Evolutionary conservation across 768 basidiomycete species (phyloP).

Genomic region (Exidia glandulosa): DNA sequence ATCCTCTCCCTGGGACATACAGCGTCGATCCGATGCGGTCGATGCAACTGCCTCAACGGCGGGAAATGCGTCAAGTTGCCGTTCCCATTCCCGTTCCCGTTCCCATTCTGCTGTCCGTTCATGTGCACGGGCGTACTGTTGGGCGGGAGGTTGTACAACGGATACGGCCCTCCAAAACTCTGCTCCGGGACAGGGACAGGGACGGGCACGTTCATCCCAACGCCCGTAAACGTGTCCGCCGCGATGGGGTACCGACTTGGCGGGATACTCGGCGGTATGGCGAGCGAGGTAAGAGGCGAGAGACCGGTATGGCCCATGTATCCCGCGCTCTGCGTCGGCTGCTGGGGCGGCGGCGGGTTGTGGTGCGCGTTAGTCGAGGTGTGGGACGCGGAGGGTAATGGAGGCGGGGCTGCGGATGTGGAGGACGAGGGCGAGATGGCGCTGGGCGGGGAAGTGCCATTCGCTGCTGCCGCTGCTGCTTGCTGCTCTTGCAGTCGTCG

Average conservation of each 20-base stretch:
- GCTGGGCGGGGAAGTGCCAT: background rate
- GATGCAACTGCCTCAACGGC: conserved; percentile 60
- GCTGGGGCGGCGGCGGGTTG: background rate
- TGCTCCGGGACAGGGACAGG: conserved; percentile 24
- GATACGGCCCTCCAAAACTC: background rate
- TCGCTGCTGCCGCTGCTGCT: conserved; percentile 40
- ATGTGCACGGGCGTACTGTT: conserved; percentile 35
- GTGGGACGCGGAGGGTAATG: too few species aligned
- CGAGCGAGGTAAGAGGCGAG: background rate
- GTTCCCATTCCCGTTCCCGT: too few species aligned
- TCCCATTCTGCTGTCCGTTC: conserved; percentile 31
- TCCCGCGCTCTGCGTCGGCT: background rate
- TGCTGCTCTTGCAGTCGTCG: conserved; percentile 63
- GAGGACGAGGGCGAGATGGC: background rate
- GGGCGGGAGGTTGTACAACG: conserved; percentile 3
- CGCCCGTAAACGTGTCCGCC: conserved; percentile 48
- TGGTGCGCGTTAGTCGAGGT: too few species aligned
- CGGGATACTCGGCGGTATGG: conserved; percentile 26
- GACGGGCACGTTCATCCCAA: too few species aligned
- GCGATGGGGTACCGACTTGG: conserved; percentile 64
- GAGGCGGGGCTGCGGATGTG: too few species aligned
- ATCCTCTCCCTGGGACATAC: conserved; percentile 75
- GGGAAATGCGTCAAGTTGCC: conserved; percentile 30
- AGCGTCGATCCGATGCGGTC: conserved; percentile 68
- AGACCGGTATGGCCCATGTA: background rate